Base-by-base conservation (phyloP, 495 filamentous ascomycete species). In the Astrothelium subdiscretum region DNA sequence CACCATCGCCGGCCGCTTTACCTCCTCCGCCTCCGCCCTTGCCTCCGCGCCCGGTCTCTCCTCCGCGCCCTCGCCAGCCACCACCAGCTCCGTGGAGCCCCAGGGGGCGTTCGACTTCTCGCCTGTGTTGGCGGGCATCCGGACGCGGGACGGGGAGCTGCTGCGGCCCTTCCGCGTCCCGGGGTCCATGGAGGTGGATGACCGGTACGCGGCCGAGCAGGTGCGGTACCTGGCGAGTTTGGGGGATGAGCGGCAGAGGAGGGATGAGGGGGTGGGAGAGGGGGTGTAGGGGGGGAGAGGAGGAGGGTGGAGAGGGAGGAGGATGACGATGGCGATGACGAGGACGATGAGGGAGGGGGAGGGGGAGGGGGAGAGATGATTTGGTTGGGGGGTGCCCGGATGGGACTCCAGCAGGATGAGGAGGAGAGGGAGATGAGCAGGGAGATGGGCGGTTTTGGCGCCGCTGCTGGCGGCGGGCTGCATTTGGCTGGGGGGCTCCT, bases 241-340 rank as follows among this genome's bases (percentile, higher is more conserved):
- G 10, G 42, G 42, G 42, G n/a, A 48, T 20, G 11, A 48, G 8
- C 8, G n/a, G 8, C 6, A 18, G 42, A 20, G 3, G 38, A 22
- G 31, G 59, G 54, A 43, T 57, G 27, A 52, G 61, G 15, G n/a
- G 26, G 58, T 59, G 15, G 13, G 26, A 67, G n/a, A 51, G 51
- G 1, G 42, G n/a, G 13, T 61, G 40, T 61, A 24, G 48, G 44
- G 12, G 63, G 61, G 31, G 66, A 63, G 38, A 66, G 61, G 38
- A 60, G 67, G 44, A 26, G 32, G 57, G 48, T 10, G 42, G 42
- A 48, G n/a, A 18, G 42, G 42, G 42, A 48, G n/a, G 42, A 20
- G 8, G 5, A 22, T 15, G 43, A 20, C 13, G 5, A 18, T 5
- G 43, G 43, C n/a, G 43, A 48, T 5, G 43, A 20, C 5, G 43